phyloP scores from a whole-genome alignment of 345 rosid genomes.

The Orychophragmus violaceus region DNA sequence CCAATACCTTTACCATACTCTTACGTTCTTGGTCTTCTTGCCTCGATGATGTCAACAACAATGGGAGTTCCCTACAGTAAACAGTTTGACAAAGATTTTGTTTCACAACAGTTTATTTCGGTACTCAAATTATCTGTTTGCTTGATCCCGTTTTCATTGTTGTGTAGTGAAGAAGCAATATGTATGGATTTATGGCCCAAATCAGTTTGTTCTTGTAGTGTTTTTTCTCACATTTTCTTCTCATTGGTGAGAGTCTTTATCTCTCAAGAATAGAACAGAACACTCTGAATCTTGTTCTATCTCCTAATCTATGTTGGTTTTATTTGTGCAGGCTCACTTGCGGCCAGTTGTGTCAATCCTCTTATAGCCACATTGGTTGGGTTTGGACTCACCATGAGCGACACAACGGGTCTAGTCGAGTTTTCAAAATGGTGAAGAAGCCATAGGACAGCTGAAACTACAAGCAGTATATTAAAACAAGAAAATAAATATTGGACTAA shows the following conservation, averaged over 20 bases:
- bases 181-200: constrained; percentile 69
- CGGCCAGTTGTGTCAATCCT: constrained; percentile 64
- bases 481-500: no score
- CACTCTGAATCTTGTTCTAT: neutral
- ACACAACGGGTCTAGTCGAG: constrained; percentile 41
- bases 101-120: neutral
- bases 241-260: constrained; percentile 47
- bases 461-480: no score
- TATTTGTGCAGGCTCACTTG: constrained; percentile 50
- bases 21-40: constrained; percentile 82
- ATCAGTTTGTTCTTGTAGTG: constrained; percentile 73
- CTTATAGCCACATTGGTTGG: constrained; percentile 70
- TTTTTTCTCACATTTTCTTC: constrained; percentile 71
- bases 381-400: constrained; percentile 68
- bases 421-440: constrained; percentile 36
- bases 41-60: constrained; percentile 85
- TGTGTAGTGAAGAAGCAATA: constrained; percentile 53
- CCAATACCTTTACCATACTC: constrained; percentile 92
- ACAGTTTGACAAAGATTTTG: neutral
- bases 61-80: constrained; percentile 44
- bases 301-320: neutral
- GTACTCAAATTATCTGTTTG: neutral
- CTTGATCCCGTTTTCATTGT: constrained; percentile 1
- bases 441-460: constrained; percentile 21
- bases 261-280: neutral